Evolutionary conservation across 2,329 filamentous ascomycete genomes (phyloP), one percentile per base, ranked within the genome.

Genomic region (Colletotrichum australisinense): DNA sequence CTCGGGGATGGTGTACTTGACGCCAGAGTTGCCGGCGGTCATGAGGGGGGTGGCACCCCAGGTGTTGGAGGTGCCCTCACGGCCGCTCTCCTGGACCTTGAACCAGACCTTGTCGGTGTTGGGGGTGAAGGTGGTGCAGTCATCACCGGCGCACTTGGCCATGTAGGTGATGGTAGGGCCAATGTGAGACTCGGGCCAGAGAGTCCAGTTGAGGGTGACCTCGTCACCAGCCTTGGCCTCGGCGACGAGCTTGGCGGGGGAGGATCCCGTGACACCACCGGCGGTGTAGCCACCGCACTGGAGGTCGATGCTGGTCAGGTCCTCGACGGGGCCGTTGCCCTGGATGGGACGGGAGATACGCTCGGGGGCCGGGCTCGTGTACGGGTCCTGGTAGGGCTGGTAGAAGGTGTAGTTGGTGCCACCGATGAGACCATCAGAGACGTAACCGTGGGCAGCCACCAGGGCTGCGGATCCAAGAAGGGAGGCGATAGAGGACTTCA

Each of bases 141-240:
- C 85, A 0, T 81, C 79, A 60, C 87, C 85, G 0, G 88, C 87
- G 79, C 90, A 91, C 58, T 84, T 83, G 16, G 89, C 89, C 88
- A 91, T 89, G 78, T 91, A 91, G 2, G 89, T 91, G 67, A 91
- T 81, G 3, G 86, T 79, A 4, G 89, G 89, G 0, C 89, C 89
- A 46, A 88, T 80, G 74, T 90, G 88, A 12, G 82, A 85, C 12
- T 85, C 83, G 1, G 85, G 84, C 84, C 85, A 87, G 7, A 86
- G 77, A 19, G 89, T 91, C 89, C 90, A 92, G 72, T 82, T 81
- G 3, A 91, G 83, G 22, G 84, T 86, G 55, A 91, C 87, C 0
- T 83, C 84, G 3, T 85, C 87, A 5, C 90, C 89, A 5, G 90
- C 88, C 12, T 86, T 83, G 7, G 84, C 89, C 1, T 85, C 79